Percentiles rank a stretch among this genome's conserved stretches.
These are phyloP conservation scores for Micractinium sp. DNA, from an alignment of 139 green algal species.

Conservation along the genomic window DNA sequence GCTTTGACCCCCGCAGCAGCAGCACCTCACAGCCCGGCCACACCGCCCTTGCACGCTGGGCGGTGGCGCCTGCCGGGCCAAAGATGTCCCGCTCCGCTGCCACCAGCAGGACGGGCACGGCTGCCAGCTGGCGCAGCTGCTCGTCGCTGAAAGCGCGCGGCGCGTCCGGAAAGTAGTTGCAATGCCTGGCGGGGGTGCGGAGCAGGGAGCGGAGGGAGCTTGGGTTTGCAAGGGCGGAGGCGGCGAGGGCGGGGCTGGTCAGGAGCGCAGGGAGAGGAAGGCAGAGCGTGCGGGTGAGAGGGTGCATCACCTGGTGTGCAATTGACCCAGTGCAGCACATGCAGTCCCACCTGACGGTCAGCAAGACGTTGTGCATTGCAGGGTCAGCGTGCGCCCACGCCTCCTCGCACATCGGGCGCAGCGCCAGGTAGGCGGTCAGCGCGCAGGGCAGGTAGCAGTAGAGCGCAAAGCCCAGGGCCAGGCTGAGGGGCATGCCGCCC, in stretches of 20 bases:
- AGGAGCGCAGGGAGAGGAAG: background rate
- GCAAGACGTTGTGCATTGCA: background rate
- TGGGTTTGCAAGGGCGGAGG: too few relatives aligned
- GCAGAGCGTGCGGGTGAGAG: background rate
- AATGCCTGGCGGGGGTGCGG: background rate
- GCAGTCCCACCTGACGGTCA: background rate
- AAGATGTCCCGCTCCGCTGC: background rate
- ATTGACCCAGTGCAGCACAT: background rate
- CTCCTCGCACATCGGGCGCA: background rate
- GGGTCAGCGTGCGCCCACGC: background rate
- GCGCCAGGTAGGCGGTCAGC: background rate
- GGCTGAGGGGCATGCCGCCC: background rate
- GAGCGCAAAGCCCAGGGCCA: background rate
- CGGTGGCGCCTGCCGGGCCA: background rate
- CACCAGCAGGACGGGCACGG: background rate
- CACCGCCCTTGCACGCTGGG: background rate
- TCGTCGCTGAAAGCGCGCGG: background rate
- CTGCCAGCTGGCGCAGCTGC: conserved; percentile 3
- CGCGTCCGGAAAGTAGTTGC: background rate
- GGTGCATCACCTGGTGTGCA: background rate
- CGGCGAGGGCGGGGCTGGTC: background rate
- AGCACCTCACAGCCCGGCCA: background rate
- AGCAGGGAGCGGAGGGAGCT: too few relatives aligned
- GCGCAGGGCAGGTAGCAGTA: background rate
- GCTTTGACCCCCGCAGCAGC: background rate